phyloP scores from a whole-genome alignment of 495 filamentous ascomycete species.

The Parathielavia appendiculata region DNA sequence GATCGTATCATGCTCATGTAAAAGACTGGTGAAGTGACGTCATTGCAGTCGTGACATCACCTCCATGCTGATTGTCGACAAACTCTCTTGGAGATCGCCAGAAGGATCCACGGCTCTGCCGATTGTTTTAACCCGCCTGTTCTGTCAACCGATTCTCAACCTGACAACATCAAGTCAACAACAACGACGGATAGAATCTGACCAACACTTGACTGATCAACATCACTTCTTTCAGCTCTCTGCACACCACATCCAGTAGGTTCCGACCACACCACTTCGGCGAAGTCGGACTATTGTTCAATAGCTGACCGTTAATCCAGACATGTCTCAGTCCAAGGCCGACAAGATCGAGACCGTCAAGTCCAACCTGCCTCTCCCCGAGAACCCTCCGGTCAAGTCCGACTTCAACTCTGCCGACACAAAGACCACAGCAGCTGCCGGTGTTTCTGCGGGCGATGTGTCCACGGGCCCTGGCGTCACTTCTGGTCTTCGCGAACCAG shows the following conservation, averaged over 20 bases:
- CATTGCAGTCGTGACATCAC: conserved; percentile 1
- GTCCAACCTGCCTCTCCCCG: conserved; percentile 72
- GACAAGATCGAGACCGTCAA: conserved; percentile 59
- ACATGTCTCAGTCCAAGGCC: conserved; percentile 49
- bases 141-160: too few relatives aligned
- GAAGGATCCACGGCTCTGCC: background rate
- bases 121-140: background rate
- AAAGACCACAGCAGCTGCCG: conserved; percentile 60
- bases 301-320: background rate
- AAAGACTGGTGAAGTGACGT: too few relatives aligned
- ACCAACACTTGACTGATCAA: too few relatives aligned
- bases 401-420: conserved; percentile 70
- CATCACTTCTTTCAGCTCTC: background rate
- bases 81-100: background rate
- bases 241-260: background rate
- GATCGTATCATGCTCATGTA: too few relatives aligned
- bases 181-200: too few relatives aligned
- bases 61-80: background rate
- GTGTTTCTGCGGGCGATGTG: conserved; percentile 44
- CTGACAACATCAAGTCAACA: too few relatives aligned
- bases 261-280: background rate
- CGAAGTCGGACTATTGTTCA: background rate
- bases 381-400: conserved; percentile 65
- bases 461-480: conserved; percentile 47
- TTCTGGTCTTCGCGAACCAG: conserved; percentile 57